A percentile compares a stretch with the other conserved stretches of the same genome.
Evolutionary conservation across 1,284 basidiomycete species (phyloP).

Genomic region (Pyrrhoderma noxium): DNA sequence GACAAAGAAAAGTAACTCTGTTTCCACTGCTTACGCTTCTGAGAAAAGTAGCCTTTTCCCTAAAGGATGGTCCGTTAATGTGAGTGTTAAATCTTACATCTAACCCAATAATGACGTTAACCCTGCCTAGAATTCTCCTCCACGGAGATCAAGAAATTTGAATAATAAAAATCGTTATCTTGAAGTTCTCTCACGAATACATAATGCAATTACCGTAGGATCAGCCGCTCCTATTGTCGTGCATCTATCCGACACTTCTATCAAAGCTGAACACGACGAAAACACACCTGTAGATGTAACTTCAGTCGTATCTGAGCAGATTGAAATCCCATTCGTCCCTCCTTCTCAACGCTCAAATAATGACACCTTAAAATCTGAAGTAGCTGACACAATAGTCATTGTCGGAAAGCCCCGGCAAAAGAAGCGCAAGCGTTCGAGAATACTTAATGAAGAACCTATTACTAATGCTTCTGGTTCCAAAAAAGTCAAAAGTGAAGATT

Average conservation of each 20-base stretch:
- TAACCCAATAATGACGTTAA: constrained; percentile 17
- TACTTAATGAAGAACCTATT: constrained; percentile 11
- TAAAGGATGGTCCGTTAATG: constrained; percentile 1
- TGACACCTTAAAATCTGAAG: constrained; percentile 23
- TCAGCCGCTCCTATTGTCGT: no score
- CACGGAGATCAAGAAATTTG: background rate
- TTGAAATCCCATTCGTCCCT: constrained; percentile 69
- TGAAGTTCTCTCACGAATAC: constrained; percentile 35
- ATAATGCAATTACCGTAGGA: constrained; percentile 36
- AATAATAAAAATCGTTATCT: constrained; percentile 24
- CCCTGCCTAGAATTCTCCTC: constrained; percentile 8
- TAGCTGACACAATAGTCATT: constrained; percentile 54
- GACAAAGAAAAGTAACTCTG: background rate
- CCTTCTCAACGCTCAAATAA: constrained; percentile 36
- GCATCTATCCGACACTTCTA: no score
- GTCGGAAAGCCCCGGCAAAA: constrained; percentile 56
- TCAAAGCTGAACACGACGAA: background rate
- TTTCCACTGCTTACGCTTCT: background rate
- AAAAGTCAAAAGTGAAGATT: constrained; percentile 22
- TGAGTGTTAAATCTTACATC: constrained; percentile 10
- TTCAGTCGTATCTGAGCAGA: constrained; percentile 31
- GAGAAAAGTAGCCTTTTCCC: constrained; percentile 7
- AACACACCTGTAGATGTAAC: background rate
- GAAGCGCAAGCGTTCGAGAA: constrained; percentile 51
- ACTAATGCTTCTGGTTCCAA: constrained; percentile 16